Evolutionary conservation across 2,329 filamentous ascomycete species (phyloP), one percentile per base, ranked within the genome.

Genomic region (Xylaria sp.): DNA sequence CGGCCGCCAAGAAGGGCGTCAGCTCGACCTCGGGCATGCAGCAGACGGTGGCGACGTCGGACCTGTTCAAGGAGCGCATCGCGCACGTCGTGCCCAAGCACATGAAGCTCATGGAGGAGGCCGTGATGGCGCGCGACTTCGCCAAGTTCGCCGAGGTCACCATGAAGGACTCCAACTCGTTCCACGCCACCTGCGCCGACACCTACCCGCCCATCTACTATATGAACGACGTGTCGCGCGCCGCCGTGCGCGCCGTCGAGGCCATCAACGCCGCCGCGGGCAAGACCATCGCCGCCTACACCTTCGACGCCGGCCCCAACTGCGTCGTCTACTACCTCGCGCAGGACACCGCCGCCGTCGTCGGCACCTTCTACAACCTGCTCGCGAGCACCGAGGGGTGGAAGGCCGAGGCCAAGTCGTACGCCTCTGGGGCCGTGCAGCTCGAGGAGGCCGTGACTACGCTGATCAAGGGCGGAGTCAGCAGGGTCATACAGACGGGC

Each of bases 131-230:
- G 72, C 89, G 88, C 75, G 92, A 99, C 82, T 99, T 99, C 82
- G 88, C 90, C 76, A 85, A 87, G 23, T 99, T 99, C 78, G 96
- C 92, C 28, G 90, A 93, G 79, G 88, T 98, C 71, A 97, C 96
- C 18, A 99, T 98, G 94, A 91, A 91, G 80, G 96, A 99, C 80
- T 97, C 92, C 79, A 99, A 99, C 84, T 93, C 90, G 69, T 99
- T 99, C 89, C 96, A 99, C 81, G 93, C 96, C 46, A 94, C 91
- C 66, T 98, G 96, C 80, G 85, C 97, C 75, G 96, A 99, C 80
- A 98, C 96, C 1, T 94, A 94, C 83, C 96, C 97, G 54, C 96
- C 97, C 20, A 99, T 99, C 79, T 98, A 97, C 83, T 99, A 99
- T 86, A 91, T 99, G 87, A 99, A 98, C 82, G 96, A 99, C 79